Evolutionary conservation across 2,329 filamentous ascomycete genomes (phyloP), one percentile per base, ranked within the genome.

Genomic region (Fusarium stilboides): DNA sequence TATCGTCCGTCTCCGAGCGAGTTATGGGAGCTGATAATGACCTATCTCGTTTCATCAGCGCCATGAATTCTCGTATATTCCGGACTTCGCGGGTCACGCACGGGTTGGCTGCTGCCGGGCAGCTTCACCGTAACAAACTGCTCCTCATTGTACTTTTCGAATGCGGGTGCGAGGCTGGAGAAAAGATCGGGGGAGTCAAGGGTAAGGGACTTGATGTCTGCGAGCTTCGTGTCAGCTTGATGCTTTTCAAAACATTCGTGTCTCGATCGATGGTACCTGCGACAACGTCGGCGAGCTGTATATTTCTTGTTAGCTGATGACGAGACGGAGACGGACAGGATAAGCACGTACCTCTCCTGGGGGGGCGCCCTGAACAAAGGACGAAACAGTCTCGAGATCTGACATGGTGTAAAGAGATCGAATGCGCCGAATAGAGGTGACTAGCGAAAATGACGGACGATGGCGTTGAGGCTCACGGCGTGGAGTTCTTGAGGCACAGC

Each of bases 61-160:
- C n/a, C 42, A 7, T 14, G 17, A 10, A 10, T 12, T 39, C 34
- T 28, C n/a, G 19, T 42, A 10, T 19, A n/a, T 40, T 19, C 19
- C 17, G 17, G 15, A 6, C 15, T 26, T 37, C 22, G 20, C 46
- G 53, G 28, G 19, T 54, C 33, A 74, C 79, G 47, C 58, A 83
- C 81, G 56, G 77, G 75, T 79, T 94, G 90, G 80, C 89, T 95
- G 77, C 92, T 89, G 31, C 94, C 94, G 0, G 95, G 95, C 57
- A 99, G 88, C 86, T 97, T 97, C 66, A 93, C 91, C 17, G 94
- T 94, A 49, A 90, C 83, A 80, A 98, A 92, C 81, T 99, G 96
- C 80, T 94, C 92, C 82, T 99, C 95, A 76, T 98, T 98, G 87
- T 99, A 98, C 81, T 92, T 94, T 81, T 94, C 86, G 79, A 97